These are phyloP conservation scores for Chimonanthus salicifolius DNA, from an alignment of 164 flowering plant genomes.

Conservation along the genomic window DNA sequence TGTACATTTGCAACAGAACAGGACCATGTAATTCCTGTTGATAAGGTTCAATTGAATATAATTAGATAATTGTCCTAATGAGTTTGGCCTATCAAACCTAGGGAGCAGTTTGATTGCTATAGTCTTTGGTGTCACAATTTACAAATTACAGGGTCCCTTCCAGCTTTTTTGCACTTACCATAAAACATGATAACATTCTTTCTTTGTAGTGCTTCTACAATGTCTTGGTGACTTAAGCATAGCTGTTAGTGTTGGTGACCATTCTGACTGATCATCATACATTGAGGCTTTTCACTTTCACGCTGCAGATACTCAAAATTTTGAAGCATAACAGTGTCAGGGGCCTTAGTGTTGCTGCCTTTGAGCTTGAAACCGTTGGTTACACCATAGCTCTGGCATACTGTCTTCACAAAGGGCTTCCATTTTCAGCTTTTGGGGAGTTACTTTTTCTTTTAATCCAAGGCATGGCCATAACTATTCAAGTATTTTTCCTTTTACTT, in stretches of 20 bases:
- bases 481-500: neutral
- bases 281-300: neutral
- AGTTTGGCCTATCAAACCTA: too few species aligned
- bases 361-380: constrained; percentile 96
- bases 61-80: too few species aligned
- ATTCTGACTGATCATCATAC: neutral
- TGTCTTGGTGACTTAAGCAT: neutral
- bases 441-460: constrained; percentile 75
- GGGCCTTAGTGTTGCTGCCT: constrained; percentile 74
- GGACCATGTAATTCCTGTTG: too few species aligned
- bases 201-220: neutral
- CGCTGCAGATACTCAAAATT: constrained; percentile 72
- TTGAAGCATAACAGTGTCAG: constrained; percentile 71
- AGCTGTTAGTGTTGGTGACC: neutral
- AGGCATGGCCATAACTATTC: constrained; percentile 33
- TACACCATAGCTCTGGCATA: constrained; percentile 87
- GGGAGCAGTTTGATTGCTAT: too few species aligned
- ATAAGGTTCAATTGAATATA: too few species aligned
- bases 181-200: neutral
- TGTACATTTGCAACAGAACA: too few species aligned
- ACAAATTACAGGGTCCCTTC: neutral
- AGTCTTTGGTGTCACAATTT: neutral
- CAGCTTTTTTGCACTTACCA: neutral
- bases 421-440: constrained; percentile 96
- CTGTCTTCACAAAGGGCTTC: constrained; percentile 88